Conservation (phyloP, 192 early-diverging fungal genomes). For the Gamsiella multidivaricata region DNA sequence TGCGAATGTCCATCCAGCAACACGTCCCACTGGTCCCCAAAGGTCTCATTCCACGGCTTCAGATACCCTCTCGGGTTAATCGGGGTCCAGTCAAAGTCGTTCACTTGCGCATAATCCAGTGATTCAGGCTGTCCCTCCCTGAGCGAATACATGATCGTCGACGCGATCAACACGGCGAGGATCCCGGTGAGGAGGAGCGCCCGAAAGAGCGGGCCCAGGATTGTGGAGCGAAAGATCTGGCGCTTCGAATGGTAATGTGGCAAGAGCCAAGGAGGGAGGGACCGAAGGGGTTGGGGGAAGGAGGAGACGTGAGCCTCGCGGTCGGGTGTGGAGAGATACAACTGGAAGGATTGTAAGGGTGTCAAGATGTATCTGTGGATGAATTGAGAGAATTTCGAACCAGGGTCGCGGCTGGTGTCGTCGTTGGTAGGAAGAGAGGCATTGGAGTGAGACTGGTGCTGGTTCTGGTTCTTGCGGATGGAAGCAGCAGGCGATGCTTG, state of each 20-base stretch:
- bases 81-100: slow-evolving; percentile 59
- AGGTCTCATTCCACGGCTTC: slow-evolving; percentile 50
- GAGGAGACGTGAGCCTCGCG: background rate
- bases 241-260: slow-evolving; percentile 13
- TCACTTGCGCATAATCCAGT: slow-evolving; percentile 43
- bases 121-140: slow-evolving; percentile 29
- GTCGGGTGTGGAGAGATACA: slow-evolving; percentile 21
- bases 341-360: slow-evolving; percentile 16
- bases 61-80: slow-evolving; percentile 62
- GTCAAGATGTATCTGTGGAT: slow-evolving; percentile 13
- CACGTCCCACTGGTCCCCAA: slow-evolving; percentile 59
- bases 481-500: background rate
- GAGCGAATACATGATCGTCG: slow-evolving; percentile 35
- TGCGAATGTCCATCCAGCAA: slow-evolving; percentile 75
- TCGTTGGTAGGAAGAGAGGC: background rate
- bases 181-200: slow-evolving; percentile 7
- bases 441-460: background rate
- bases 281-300: background rate
- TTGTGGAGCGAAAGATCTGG: slow-evolving; percentile 15
- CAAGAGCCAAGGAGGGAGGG: slow-evolving; percentile 41
- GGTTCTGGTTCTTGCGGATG: background rate
- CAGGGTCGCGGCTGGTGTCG: background rate
- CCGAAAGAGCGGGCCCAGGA: slow-evolving; percentile 28
- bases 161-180: slow-evolving; percentile 24
- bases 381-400: slow-evolving; percentile 5